These are phyloP conservation scores for Ascochyta rabiei DNA, from an alignment of 2,329 filamentous ascomycete species.

Conservation along the genomic window DNA sequence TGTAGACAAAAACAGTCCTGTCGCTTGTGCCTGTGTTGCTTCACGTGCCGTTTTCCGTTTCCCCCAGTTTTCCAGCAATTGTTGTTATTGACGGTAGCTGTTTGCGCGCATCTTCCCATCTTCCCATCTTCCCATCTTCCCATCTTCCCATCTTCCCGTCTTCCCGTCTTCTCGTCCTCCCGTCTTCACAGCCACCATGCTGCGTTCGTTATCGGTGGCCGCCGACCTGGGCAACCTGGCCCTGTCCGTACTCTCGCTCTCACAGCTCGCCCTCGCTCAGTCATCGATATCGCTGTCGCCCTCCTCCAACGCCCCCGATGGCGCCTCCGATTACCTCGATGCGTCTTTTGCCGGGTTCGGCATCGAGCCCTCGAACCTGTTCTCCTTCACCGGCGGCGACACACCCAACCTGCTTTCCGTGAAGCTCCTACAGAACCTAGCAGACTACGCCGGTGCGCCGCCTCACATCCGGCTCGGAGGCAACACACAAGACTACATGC, in stretches of 20 bases:
- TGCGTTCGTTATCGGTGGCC: constrained; percentile 24
- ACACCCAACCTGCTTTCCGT: constrained; percentile 53
- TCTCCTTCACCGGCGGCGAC: constrained; percentile 56
- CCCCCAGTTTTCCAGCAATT: constrained; percentile 4
- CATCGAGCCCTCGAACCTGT: constrained; percentile 60
- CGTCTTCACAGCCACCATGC: constrained; percentile 20
- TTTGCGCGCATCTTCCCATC: constrained; percentile 2
- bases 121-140: constrained; percentile 2
- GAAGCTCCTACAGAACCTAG: constrained; percentile 58
- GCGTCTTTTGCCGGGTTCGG: constrained; percentile 58
- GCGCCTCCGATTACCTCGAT: constrained; percentile 46
- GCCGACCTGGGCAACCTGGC: constrained; percentile 8
- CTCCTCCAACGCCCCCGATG: constrained; percentile 33
- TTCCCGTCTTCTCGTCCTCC: too few species aligned
- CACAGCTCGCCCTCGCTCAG: constrained; percentile 35
- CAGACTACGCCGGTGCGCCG: constrained; percentile 56
- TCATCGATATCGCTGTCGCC: constrained; percentile 41
- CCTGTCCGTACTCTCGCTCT: constrained; percentile 27
- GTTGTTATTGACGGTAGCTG: constrained; percentile 12
- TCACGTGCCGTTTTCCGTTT: neutral
- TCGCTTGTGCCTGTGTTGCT: constrained; percentile 4
- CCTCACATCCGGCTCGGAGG: constrained; percentile 58
- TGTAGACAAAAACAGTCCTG: constrained; percentile 10
- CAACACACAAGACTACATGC: constrained; percentile 59
- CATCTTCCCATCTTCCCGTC: constrained; percentile 2